phyloP scores from a whole-genome alignment of 257 asterid species.

The Marsdenia floribunda region DNA sequence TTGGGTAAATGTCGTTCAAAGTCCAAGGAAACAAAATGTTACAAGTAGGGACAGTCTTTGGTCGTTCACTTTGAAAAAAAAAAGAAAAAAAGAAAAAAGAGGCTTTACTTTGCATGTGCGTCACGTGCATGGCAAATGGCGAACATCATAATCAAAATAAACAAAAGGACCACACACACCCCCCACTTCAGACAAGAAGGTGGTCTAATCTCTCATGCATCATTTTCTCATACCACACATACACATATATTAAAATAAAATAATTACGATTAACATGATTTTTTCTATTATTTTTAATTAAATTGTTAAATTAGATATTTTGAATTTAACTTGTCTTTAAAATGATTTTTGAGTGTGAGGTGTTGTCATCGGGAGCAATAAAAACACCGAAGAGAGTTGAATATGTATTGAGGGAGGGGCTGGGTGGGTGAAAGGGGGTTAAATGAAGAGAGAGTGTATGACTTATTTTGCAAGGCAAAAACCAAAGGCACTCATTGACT shows the following conservation, averaged over 20 bases:
- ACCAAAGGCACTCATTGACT: conserved; percentile 18
- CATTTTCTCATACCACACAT: background rate
- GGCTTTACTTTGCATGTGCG: conserved; percentile 12
- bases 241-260: no score
- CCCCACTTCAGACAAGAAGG: background rate
- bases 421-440: background rate
- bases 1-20: background rate
- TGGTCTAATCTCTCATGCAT: background rate
- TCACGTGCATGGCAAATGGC: conserved; percentile 26
- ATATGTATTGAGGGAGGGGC: no score
- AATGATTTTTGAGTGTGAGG: no score
- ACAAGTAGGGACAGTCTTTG: background rate
- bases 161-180: background rate
- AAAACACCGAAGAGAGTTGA: no score
- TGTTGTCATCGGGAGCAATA: no score
- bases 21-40: background rate
- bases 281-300: no score
- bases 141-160: conserved; percentile 7
- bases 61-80: background rate
- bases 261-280: no score
- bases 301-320: no score
- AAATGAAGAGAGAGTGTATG: conserved; percentile 23
- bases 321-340: no score
- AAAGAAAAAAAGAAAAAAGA: background rate
- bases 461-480: conserved; percentile 26